These are phyloP conservation scores for Holtermannia corniformis DNA, from an alignment of 768 basidiomycete species.

Conservation along the genomic window DNA sequence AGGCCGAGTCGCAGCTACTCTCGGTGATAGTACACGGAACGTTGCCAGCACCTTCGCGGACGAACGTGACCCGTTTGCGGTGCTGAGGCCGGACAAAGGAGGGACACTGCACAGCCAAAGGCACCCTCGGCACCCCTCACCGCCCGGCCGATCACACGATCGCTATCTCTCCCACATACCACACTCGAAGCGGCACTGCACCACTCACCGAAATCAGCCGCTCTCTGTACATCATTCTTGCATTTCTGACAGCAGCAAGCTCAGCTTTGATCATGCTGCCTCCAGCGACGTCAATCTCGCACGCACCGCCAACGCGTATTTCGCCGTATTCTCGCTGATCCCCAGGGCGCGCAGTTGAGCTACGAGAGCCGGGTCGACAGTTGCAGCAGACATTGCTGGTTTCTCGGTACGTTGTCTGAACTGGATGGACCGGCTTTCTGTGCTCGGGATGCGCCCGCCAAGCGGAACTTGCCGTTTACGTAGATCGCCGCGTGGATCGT, in stretches of 20 bases:
- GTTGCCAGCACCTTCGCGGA: too few relatives aligned
- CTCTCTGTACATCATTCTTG: constrained; percentile 29
- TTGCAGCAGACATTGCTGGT: background rate
- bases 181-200: background rate
- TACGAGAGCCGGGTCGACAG: constrained; percentile 12
- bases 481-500: too few relatives aligned
- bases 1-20: too few relatives aligned
- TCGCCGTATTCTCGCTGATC: constrained; percentile 30
- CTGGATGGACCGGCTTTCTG: too few relatives aligned
- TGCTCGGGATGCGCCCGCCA: too few relatives aligned
- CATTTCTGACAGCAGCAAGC: constrained; percentile 18
- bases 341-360: constrained; percentile 27
- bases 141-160: too few relatives aligned
- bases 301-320: constrained; percentile 33
- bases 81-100: background rate
- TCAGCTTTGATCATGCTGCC: background rate
- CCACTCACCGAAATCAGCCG: constrained; percentile 41
- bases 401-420: too few relatives aligned
- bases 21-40: too few relatives aligned
- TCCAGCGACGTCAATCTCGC: background rate
- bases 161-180: too few relatives aligned
- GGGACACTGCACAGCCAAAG: background rate
- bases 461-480: too few relatives aligned
- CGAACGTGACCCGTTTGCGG: background rate
- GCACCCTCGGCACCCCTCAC: constrained; percentile 1